Evolutionary conservation across 208 protist species (phyloP), one percentile per base, ranked within the genome.

Genomic region (Novymonas esmeraldas): DNA sequence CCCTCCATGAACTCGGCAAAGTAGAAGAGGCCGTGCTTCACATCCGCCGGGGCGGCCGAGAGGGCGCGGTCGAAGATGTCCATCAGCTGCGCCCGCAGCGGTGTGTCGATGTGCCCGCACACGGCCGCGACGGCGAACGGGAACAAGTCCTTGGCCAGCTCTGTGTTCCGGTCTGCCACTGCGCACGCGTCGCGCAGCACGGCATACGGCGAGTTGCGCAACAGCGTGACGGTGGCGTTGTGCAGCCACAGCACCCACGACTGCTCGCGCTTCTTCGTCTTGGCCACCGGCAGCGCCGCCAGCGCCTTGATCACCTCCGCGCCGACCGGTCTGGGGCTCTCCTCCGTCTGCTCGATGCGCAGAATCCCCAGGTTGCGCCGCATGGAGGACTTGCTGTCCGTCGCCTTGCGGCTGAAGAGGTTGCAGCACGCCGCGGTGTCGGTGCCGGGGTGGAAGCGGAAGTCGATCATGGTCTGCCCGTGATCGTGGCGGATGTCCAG

Each of bases 231-330:
- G 2, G 84, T 89, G 33, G 78, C 84, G 65, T 85, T 93, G 71
- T 96, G 89, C 24, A 96, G 58, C 89, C 91, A 96, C 26, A 83
- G 62, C 50, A 96, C 92, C 89, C 91, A 96, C 33, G 86, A 92
- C 72, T 94, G 89, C 73, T 96, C 91, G n/a, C 87, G 83, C 52
- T 92, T 93, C 50, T 85, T 87, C 22, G 79, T 89, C 59, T 92
- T 90, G 5, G 85, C 91, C 14, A 75, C 70, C 16, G 91, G 91
- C 34, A 94, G 80, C 28, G 70, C 67, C 13, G 82, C 66, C 42
- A 96, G 89, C 5, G 73, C 80, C 52, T 85, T 54, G 31, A 96
- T 74, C 2, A 93, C 59, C 44, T 62, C 57, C 16, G 78, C 70
- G 65, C 87, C 73, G 11, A 93, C 74, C 24, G 74, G 18, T 18